phyloP scores from a whole-genome alignment of 2,329 filamentous ascomycete genomes.

The Aspergillus tubingensis region DNA sequence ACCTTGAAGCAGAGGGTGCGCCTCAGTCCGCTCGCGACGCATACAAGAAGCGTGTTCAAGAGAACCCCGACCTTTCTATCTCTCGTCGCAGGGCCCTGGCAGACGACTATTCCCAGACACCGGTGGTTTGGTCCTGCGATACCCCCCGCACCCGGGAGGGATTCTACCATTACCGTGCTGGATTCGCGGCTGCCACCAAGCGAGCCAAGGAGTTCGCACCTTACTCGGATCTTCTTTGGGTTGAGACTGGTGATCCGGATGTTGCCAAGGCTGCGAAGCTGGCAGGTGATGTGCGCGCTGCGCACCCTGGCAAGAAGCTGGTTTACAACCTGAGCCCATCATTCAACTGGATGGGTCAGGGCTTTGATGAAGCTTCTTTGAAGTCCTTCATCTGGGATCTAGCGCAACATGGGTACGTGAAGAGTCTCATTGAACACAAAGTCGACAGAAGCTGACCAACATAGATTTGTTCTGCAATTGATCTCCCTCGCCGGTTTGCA shows the following conservation, averaged over 20 bases:
- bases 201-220: slow-evolving; percentile 88
- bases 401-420: slow-evolving; percentile 77
- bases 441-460: slow-evolving; percentile 19
- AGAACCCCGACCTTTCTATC: slow-evolving; percentile 74
- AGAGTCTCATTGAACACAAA: not conserved
- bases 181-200: slow-evolving; percentile 85
- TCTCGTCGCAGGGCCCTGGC: slow-evolving; percentile 74
- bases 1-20: slow-evolving; percentile 68
- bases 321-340: slow-evolving; percentile 96
- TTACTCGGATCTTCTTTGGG: slow-evolving; percentile 93
- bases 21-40: slow-evolving; percentile 63
- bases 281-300: slow-evolving; percentile 70
- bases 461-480: slow-evolving; percentile 63
- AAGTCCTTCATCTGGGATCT: slow-evolving; percentile 97
- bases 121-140: slow-evolving; percentile 85
- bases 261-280: slow-evolving; percentile 76
- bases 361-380: slow-evolving; percentile 78
- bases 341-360: slow-evolving; percentile 98
- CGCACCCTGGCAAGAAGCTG: slow-evolving; percentile 77
- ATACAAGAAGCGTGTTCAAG: slow-evolving; percentile 64
- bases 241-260: slow-evolving; percentile 88
- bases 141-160: slow-evolving; percentile 90
- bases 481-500: slow-evolving; percentile 67
- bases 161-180: slow-evolving; percentile 57
- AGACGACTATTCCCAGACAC: slow-evolving; percentile 63